phyloP scores from a whole-genome alignment of 257 asterid genomes.

The Echium plantagineum region DNA sequence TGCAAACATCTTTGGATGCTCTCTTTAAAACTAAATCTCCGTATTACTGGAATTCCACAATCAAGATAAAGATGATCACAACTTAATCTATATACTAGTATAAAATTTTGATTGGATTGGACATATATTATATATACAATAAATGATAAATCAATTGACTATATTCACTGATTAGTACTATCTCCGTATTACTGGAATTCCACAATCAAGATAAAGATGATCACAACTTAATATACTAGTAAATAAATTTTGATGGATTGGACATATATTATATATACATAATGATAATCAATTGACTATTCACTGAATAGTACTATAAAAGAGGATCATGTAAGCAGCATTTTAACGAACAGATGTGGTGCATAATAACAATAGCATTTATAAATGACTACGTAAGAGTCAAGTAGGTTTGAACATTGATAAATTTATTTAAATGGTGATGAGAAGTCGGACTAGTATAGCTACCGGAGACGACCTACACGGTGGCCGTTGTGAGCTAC shows the following conservation, averaged over 20 bases:
- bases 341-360: neutral
- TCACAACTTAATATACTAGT: neutral
- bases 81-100: too few relatives aligned
- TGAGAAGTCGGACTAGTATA: too few relatives aligned
- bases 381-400: too few relatives aligned
- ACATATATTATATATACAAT: too few relatives aligned
- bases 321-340: neutral
- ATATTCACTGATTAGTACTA: neutral
- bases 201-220: neutral
- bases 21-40: neutral
- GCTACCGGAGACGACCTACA: too few relatives aligned
- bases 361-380: too few relatives aligned
- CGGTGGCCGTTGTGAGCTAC: too few relatives aligned
- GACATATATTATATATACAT: too few relatives aligned
- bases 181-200: neutral
- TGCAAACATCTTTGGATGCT: conserved; percentile 40
- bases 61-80: neutral
- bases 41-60: neutral
- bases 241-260: too few relatives aligned
- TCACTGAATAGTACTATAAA: neutral
- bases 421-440: too few relatives aligned
- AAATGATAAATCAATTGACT: neutral
- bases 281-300: neutral
- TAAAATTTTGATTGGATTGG: too few relatives aligned
- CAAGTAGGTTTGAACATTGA: too few relatives aligned